phyloP scores from a whole-genome alignment of 306 rosid species.

The Abrus precatorius region DNA sequence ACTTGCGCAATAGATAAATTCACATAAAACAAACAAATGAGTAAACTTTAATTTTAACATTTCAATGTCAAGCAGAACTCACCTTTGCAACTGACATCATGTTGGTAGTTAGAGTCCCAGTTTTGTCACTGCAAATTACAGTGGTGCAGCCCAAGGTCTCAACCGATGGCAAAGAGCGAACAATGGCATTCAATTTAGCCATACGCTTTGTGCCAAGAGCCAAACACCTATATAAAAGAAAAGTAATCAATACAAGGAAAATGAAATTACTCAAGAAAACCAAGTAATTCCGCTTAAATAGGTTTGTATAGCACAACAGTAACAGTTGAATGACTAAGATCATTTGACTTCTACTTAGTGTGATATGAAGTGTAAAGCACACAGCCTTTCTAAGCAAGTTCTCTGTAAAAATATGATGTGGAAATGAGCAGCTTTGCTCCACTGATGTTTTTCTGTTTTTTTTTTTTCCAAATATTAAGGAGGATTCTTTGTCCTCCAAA shows the following conservation, averaged over 20 bases:
- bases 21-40: constrained; percentile 21
- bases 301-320: neutral
- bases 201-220: constrained; percentile 98
- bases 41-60: neutral
- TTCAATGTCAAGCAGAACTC: constrained; percentile 38
- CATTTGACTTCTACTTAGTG: constrained; percentile 11
- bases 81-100: constrained; percentile 98
- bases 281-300: constrained; percentile 13
- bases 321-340: neutral
- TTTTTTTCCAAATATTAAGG: neutral
- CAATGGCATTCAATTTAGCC: constrained; percentile 98
- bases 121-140: constrained; percentile 98
- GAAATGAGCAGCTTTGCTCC: constrained; percentile 3
- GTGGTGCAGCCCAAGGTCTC: constrained; percentile 99
- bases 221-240: constrained; percentile 73
- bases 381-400: constrained; percentile 14
- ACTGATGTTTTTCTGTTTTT: neutral
- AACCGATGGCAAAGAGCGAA: constrained; percentile 91
- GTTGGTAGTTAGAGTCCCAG: constrained; percentile 97
- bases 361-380: constrained; percentile 1
- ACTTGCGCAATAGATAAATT: constrained; percentile 15
- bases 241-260: constrained; percentile 22
- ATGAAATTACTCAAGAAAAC: neutral
- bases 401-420: neutral
- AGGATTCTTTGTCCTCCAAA: neutral